Evolutionary conservation across 495 filamentous ascomycete genomes (phyloP), one percentile per base, ranked within the genome.

Genomic region (Usnea hakonensis): DNA sequence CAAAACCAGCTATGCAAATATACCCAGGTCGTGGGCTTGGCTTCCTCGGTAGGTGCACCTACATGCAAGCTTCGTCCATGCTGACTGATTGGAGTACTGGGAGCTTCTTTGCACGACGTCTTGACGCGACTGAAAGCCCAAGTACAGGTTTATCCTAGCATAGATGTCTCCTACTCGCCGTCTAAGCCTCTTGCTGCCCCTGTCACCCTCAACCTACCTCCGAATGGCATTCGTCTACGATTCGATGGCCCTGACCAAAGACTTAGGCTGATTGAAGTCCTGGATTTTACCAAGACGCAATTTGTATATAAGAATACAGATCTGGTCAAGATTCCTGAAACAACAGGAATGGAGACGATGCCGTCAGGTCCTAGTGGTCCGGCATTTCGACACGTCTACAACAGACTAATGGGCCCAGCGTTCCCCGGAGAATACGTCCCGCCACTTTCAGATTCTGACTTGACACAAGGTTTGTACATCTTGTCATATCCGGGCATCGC

Each of bases 191-290:
- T 97, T 13, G 76, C 70, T n/a, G 79, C 84, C 7, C 89, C 90
- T 1, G 79, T 96, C 26, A 71, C 88, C 38, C 69, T 98, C 35
- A 80, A 77, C 41, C 83, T 97, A 14, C 89, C 91, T 13, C 79
- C 81, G 8, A 97, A 97, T 73, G 94, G 94, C 23, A 67, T 98
- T 32, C 89, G 93, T 16, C 75, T 97, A 55, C 90, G 88, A 32
- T 98, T 98, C 68, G 94, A 98, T 70, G 94, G 93, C 0, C 86
- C 90, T 4, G 91, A 96, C 68, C 94, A 98, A 74, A 83, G 92
- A 46, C 78, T 98, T 19, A 87, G 94, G 2, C 73, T 98, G 55
- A 90, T 98, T 69, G 94, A 98, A 72, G 81, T 97, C 23, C 74
- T 90, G 26, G 91, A 97, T 70, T 97, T 98, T 65, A 84, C 87